Percentiles rank a stretch among this genome's conserved stretches.
Conservation (phyloP, 2,329 filamentous ascomycete genomes). For the Calonectria pseudoturangicola region DNA sequence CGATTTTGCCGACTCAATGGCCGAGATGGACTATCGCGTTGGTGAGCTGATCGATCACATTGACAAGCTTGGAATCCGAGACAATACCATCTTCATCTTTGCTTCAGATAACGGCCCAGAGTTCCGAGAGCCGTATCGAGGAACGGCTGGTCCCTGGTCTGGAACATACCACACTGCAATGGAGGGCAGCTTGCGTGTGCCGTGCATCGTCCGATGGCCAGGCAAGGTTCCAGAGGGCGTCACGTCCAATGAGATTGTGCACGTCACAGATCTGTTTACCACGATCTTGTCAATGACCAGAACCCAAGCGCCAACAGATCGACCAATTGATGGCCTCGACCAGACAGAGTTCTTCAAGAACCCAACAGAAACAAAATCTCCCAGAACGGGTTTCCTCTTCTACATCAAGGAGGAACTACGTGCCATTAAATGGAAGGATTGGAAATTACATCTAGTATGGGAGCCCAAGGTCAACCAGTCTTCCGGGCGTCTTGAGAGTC, state of each 20-base stretch:
- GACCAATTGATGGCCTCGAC: slow-evolving; percentile 57
- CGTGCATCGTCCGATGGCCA: slow-evolving; percentile 60
- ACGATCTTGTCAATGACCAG: slow-evolving; percentile 55
- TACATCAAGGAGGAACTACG: slow-evolving; percentile 61
- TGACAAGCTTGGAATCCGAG: slow-evolving; percentile 52
- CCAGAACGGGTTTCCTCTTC: slow-evolving; percentile 56
- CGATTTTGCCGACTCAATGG: slow-evolving; percentile 59
- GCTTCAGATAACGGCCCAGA: slow-evolving; percentile 61
- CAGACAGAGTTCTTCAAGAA: slow-evolving; percentile 54
- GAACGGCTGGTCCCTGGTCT: slow-evolving; percentile 59
- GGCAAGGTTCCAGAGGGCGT: slow-evolving; percentile 52
- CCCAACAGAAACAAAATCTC: slow-evolving; percentile 44
- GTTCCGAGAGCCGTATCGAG: slow-evolving; percentile 57
- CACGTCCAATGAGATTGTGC: slow-evolving; percentile 57
- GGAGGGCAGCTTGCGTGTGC: slow-evolving; percentile 60
- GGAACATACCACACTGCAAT: slow-evolving; percentile 61
- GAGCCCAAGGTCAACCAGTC: slow-evolving; percentile 60
- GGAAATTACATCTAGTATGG: slow-evolving; percentile 60
- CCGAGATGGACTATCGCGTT: slow-evolving; percentile 58
- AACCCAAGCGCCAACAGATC: slow-evolving; percentile 47
- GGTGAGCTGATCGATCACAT: slow-evolving; percentile 58
- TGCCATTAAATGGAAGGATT: slow-evolving; percentile 60
- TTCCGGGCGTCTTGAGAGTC: slow-evolving; percentile 55
- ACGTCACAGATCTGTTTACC: slow-evolving; percentile 59
- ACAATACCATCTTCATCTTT: slow-evolving; percentile 60